Evolutionary conservation across 2,329 filamentous ascomycete species (phyloP).

Genomic region (Fusarium scirpi): DNA sequence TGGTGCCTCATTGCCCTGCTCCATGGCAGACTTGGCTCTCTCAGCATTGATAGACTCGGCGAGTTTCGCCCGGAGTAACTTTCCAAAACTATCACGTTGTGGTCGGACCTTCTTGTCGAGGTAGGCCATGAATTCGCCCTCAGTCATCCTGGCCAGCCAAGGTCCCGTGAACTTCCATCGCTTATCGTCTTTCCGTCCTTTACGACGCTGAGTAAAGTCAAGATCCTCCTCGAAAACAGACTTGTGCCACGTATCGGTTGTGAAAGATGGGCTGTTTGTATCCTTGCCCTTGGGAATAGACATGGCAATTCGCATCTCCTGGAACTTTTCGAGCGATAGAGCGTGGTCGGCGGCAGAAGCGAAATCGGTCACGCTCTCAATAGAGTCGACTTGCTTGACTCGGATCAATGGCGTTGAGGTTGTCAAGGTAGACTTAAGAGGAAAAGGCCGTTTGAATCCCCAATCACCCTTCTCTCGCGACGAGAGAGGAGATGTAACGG

Average conservation of each 20-base stretch:
- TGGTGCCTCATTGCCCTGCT: slow-evolving; percentile 52
- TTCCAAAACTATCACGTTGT: slow-evolving; percentile 66
- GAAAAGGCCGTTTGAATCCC: slow-evolving; percentile 89
- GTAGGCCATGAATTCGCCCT: slow-evolving; percentile 70
- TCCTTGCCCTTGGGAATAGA: slow-evolving; percentile 60
- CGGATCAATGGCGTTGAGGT: slow-evolving; percentile 81
- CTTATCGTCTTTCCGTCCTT: slow-evolving; percentile 56
- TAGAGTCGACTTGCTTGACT: slow-evolving; percentile 82
- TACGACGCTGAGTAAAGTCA: slow-evolving; percentile 63
- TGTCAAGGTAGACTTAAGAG: slow-evolving; percentile 77
- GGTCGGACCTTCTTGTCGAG: slow-evolving; percentile 65
- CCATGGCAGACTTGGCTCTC: slow-evolving; percentile 54
- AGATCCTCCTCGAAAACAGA: slow-evolving; percentile 71
- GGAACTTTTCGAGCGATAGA: slow-evolving; percentile 85
- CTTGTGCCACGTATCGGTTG: slow-evolving; percentile 49
- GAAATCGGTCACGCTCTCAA: slow-evolving; percentile 91
- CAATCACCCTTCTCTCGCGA: slow-evolving; percentile 86
- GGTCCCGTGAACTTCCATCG: slow-evolving; percentile 77
- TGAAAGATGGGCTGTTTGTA: slow-evolving; percentile 29
- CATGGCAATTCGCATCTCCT: slow-evolving; percentile 81
- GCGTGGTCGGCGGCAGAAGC: slow-evolving; percentile 84
- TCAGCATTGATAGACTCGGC: slow-evolving; percentile 59
- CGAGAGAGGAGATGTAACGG: slow-evolving; percentile 80
- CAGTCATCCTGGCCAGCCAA: slow-evolving; percentile 72
- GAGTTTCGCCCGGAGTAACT: slow-evolving; percentile 63